Evolutionary conservation across 108 stramenopile genomes (phyloP).

Genomic region (Poteriospumella lacustris): DNA sequence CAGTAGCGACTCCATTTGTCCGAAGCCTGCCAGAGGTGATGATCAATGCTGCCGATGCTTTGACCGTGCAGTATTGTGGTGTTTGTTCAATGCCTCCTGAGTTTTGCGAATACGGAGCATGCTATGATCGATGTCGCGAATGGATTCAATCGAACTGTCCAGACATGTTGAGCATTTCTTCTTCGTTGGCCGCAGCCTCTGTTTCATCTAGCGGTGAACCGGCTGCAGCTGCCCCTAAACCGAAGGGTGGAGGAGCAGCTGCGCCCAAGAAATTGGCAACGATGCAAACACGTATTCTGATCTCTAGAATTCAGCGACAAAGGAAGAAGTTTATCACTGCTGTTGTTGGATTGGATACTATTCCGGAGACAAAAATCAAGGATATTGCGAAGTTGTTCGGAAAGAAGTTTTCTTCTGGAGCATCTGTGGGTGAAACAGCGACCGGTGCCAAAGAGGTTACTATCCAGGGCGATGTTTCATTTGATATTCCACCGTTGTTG

Average conservation of each 20-base stretch:
- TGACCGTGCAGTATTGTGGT: slow-evolving; percentile 68
- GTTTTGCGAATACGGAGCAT: slow-evolving; percentile 88
- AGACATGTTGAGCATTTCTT: slow-evolving; percentile 41
- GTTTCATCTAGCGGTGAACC: not conserved
- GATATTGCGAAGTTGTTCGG: slow-evolving; percentile 81
- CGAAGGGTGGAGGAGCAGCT: slow-evolving; percentile 68
- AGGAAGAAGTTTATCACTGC: slow-evolving; percentile 77
- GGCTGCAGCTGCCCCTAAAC: slow-evolving; percentile 37
- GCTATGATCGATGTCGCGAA: slow-evolving; percentile 60
- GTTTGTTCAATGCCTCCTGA: slow-evolving; percentile 90
- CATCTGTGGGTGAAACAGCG: slow-evolving; percentile 72
- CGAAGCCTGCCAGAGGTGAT: no score
- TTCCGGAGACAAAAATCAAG: slow-evolving; percentile 81
- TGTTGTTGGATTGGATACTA: slow-evolving; percentile 81
- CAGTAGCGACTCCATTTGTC: no score
- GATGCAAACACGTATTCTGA: slow-evolving; percentile 66
- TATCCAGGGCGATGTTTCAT: slow-evolving; percentile 90
- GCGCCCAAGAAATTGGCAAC: slow-evolving; percentile 59
- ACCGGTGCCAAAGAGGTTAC: slow-evolving; percentile 75
- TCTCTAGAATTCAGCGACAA: slow-evolving; percentile 70
- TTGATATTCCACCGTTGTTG: slow-evolving; percentile 82
- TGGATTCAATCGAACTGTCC: slow-evolving; percentile 51
- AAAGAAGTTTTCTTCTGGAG: slow-evolving; percentile 81
- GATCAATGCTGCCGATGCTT: not conserved
- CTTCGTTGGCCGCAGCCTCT: not conserved